Evolutionary conservation across 495 filamentous ascomycete species (phyloP), one percentile per base, ranked within the genome.

Genomic region (Pyrenopolyporus hunteri): DNA sequence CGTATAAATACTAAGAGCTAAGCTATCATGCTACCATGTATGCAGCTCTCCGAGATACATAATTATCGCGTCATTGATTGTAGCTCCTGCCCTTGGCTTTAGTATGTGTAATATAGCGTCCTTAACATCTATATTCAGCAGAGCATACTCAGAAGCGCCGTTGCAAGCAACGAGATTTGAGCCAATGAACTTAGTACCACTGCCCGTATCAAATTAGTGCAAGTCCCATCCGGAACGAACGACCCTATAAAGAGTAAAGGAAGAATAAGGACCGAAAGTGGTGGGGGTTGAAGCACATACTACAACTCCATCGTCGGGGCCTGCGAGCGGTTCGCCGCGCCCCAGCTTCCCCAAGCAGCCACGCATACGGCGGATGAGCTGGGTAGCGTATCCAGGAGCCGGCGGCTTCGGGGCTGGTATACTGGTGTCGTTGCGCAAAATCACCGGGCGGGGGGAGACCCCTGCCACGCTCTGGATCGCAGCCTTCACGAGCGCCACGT

Each of bases 21-120:
- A 33, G 40, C 26, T 26, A 52, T 29, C 4, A 29, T 9, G 9
- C 26, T 5, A 29, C 17, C 13, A 16, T 59, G 61, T 59, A 64
- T 42, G 53, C 54, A 54, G 43, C 54, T 54, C 37, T 20, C 35
- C 11, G 11, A 64, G 48, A 64, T 55, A 59, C 54, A 46, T 64
- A 57, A 57, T 57, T 23, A 44, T 7, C 10, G 29, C 51, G 16
- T 11, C 23, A 16, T 37, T 42, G 17, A 17, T 57, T 40, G 17
- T 11, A 17, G 8, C 33, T 33, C 16, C 9, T 44, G n/a, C 22
- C 22, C 36, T 45, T 56, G 25, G 25, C 14, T 22, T 13, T n/a
- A n/a, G n/a, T n/a, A n/a, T n/a, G n/a, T n/a, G n/a, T n/a, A n/a
- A n/a, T n/a, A n/a, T n/a, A n/a, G n/a, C n/a, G n/a, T n/a, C n/a